Conservation (phyloP, 2,329 filamentous ascomycete species). For the Pestalotiopsis sp. region DNA sequence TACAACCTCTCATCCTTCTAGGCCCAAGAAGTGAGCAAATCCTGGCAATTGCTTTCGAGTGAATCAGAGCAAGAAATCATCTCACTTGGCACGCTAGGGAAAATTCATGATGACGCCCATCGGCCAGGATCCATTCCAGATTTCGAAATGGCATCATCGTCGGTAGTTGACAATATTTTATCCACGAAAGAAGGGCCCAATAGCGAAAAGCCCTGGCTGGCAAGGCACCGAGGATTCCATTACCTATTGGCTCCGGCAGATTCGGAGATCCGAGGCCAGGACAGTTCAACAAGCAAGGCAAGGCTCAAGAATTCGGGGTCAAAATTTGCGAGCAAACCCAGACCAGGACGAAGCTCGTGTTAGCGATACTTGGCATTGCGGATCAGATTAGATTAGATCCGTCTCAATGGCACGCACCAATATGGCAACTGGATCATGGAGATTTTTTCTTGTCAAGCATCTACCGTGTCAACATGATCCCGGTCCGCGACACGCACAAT, state of each 20-base stretch:
- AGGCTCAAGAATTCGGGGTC: background rate
- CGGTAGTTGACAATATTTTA: background rate
- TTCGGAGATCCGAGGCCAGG: background rate
- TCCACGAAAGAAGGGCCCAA: too few relatives aligned
- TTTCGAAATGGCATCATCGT: background rate
- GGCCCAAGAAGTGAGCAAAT: background rate
- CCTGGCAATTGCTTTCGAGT: background rate
- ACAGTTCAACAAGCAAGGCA: background rate
- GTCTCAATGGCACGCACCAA: background rate
- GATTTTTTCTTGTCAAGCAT: background rate
- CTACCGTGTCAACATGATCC: too few relatives aligned
- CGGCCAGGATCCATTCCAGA: background rate
- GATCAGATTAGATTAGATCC: background rate
- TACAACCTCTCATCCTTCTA: too few relatives aligned
- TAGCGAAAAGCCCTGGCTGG: background rate
- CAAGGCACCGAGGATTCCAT: background rate
- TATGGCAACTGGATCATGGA: background rate
- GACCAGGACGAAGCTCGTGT: background rate
- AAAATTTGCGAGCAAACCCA: background rate
- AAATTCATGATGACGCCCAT: background rate
- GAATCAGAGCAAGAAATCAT: background rate
- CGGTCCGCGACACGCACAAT: too few relatives aligned
- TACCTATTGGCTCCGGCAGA: background rate
- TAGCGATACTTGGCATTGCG: background rate
- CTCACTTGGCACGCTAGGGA: background rate